phyloP scores from a whole-genome alignment of 2,329 filamentous ascomycete species.

The Teratosphaeria gauchensis region DNA sequence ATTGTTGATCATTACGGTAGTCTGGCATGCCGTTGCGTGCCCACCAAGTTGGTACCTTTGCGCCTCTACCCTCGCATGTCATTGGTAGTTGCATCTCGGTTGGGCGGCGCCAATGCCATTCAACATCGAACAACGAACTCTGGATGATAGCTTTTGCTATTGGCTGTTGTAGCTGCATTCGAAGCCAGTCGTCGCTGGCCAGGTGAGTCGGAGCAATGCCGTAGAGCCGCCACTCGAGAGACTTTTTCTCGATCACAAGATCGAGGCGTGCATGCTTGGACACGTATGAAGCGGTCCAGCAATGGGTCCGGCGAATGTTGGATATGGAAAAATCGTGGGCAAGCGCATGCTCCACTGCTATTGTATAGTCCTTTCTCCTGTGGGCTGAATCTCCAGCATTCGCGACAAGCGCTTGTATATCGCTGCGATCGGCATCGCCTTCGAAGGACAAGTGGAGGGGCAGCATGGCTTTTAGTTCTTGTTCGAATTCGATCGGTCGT shows the following conservation, averaged over 20 bases:
- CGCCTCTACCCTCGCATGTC: not conserved
- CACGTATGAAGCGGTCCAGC: slow-evolving; percentile 36
- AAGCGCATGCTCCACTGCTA: slow-evolving; percentile 25
- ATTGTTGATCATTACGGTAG: slow-evolving; percentile 35
- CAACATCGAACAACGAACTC: slow-evolving; percentile 18
- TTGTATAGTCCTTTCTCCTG: slow-evolving; percentile 16
- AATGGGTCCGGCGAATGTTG: slow-evolving; percentile 20
- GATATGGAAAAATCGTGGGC: slow-evolving; percentile 26
- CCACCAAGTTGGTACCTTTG: slow-evolving; percentile 25
- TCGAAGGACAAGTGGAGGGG: slow-evolving; percentile 13
- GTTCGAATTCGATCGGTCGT: slow-evolving; percentile 13
- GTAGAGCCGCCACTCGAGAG: slow-evolving; percentile 21
- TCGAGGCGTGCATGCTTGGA: slow-evolving; percentile 29
- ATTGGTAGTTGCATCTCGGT: slow-evolving; percentile 19
- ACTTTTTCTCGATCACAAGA: slow-evolving; percentile 19
- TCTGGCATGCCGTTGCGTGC: slow-evolving; percentile 27
- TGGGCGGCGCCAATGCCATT: slow-evolving; percentile 14
- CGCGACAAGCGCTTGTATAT: not conserved
- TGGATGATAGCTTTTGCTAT: slow-evolving; percentile 15
- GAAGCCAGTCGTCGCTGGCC: slow-evolving; percentile 13
- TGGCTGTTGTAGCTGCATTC: slow-evolving; percentile 16
- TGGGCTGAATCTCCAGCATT: not conserved
- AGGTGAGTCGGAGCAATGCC: slow-evolving; percentile 11
- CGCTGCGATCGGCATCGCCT: not conserved
- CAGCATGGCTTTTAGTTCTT: slow-evolving; percentile 9